phyloP scores from a whole-genome alignment of 176 grass and related monocot genomes.

The Elymus sibiricus region DNA sequence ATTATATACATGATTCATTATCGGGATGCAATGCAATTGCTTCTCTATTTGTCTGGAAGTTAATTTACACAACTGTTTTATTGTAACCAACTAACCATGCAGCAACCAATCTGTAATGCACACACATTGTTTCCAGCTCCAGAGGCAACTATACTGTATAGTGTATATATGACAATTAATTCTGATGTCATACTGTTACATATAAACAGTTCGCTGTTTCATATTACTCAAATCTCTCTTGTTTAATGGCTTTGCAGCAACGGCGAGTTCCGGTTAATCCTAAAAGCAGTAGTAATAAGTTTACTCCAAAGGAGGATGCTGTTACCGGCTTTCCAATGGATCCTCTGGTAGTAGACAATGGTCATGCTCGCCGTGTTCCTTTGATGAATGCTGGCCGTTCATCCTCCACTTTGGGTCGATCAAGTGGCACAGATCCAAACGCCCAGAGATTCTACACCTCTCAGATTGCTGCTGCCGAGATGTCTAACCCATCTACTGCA shows the following conservation, averaged over 20 bases:
- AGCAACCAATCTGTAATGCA: neutral
- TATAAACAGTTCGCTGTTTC: constrained; percentile 6
- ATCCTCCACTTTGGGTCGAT: constrained; percentile 57
- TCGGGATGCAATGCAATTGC: constrained; percentile 1
- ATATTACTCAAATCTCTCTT: constrained; percentile 18
- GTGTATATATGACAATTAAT: neutral
- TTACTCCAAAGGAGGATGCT: constrained; percentile 72
- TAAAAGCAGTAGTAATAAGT: constrained; percentile 66
- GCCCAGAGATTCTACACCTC: constrained; percentile 51
- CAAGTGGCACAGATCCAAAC: constrained; percentile 50
- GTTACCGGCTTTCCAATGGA: constrained; percentile 66
- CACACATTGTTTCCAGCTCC: neutral
- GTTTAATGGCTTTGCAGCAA: constrained; percentile 42
- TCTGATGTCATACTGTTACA: neutral
- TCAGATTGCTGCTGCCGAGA: constrained; percentile 45
- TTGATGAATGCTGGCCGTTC: constrained; percentile 72
- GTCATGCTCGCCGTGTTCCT: constrained; percentile 49
- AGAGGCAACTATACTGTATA: neutral
- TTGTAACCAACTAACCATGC: neutral
- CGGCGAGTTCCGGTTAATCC: constrained; percentile 61
- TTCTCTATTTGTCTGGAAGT: neutral
- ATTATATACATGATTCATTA: neutral
- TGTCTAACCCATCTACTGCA: constrained; percentile 49
- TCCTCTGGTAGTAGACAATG: constrained; percentile 62
- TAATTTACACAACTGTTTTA: neutral